These are phyloP conservation scores for Diaporthe australafricana DNA, from an alignment of 2,329 filamentous ascomycete species.

Conservation along the genomic window DNA sequence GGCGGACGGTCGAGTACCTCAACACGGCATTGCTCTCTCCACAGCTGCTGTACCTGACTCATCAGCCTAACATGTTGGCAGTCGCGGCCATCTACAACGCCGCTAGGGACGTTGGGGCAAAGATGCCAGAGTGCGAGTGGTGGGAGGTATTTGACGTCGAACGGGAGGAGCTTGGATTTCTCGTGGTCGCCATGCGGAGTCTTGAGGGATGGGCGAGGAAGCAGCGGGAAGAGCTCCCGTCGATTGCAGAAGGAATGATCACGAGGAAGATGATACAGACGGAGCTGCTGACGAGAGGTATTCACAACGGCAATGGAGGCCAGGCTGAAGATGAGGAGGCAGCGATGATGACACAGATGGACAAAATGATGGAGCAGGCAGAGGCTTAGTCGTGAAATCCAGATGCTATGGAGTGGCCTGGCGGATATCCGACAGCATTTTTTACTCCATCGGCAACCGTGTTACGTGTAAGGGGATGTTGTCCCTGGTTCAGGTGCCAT, in stretches of 20 bases:
- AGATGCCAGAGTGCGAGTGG: slow-evolving; percentile 88
- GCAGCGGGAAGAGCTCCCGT: slow-evolving; percentile 68
- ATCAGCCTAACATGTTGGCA: slow-evolving; percentile 87
- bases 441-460: not conserved
- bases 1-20: slow-evolving; percentile 79
- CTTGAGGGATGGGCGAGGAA: slow-evolving; percentile 75
- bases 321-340: slow-evolving; percentile 40
- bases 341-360: slow-evolving; percentile 54
- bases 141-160: slow-evolving; percentile 99
- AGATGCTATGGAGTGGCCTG: not conserved
- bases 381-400: slow-evolving; percentile 38
- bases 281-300: slow-evolving; percentile 68
- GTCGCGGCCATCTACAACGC: slow-evolving; percentile 93
- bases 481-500: not conserved
- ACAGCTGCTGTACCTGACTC: slow-evolving; percentile 90
- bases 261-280: slow-evolving; percentile 67
- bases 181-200: slow-evolving; percentile 88
- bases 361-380: slow-evolving; percentile 48
- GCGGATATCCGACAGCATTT: not conserved
- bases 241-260: slow-evolving; percentile 62
- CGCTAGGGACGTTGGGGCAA: slow-evolving; percentile 79
- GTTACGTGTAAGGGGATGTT: too few species aligned
- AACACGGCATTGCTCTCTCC: slow-evolving; percentile 88
- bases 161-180: slow-evolving; percentile 91
- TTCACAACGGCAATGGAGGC: slow-evolving; percentile 48